Base-by-base conservation (phyloP, 495 filamentous ascomycete genomes). In the Aspergillus cristatus region DNA sequence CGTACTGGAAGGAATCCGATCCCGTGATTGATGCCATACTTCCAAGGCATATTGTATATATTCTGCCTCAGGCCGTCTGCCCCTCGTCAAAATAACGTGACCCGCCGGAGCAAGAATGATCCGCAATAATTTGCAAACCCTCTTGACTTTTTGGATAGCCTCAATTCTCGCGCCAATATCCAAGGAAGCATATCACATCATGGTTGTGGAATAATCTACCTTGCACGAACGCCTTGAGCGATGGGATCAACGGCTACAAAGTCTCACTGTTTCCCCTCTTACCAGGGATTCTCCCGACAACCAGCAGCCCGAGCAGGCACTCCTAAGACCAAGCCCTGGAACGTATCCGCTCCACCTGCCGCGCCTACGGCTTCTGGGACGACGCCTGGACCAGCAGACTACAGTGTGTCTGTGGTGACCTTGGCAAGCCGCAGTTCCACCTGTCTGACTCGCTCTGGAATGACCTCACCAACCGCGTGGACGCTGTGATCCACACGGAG, bases 401-500 rank as follows among this genome's bases (percentile, higher is more conserved):
- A 1, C 68, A 72, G 35, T 75, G 72, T 29, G 72, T 93, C 1
- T 63, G 75, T 14, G 90, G 90, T 36, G 78, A 89, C 50, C 64
- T 96, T 1, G 72, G 76, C 7, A 68, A 81, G 41, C 75, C 81
- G 8, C 69, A 73, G 3, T 74, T 97, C 2, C 88, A 91, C 13
- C 47, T 96, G 4, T 63, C 69, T 16, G 68, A 75, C 5, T 57
- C 57, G 0, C 60, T 59, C 1, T 94, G 82, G 83, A 57, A 83
- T 26, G 61, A 47, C 14, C 50, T 97, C 2, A 64, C 72, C 1
- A 51, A 79, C 7, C 67, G 76, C 38, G 81, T 82, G 0, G 85
- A 94, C 51, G 64, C 87, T 0, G 68, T 96, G 7, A 82, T 97
- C 35, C 90, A 95, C 65, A 96, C 50, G 90, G 88, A 32, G 91